Base-by-base conservation (phyloP, 192 early-diverging fungal species). In the Podila epigama region DNA sequence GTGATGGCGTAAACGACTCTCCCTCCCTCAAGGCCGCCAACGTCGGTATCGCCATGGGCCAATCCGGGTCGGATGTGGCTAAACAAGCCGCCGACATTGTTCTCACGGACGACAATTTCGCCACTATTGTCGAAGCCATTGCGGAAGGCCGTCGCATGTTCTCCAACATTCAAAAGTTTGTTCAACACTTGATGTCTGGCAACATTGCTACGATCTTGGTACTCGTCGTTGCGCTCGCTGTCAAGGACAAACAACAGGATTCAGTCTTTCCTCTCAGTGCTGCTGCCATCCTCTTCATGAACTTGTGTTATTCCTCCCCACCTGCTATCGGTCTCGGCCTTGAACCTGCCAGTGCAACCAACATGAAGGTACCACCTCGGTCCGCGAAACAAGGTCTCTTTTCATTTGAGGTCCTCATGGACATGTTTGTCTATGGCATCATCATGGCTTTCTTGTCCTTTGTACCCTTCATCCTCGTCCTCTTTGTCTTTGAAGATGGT, bases 81-180 rank as follows among this genome's bases (percentile, higher is more conserved):
- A 97, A 96, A 79, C 83, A 90, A 31, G 96, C 96, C 1, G 89
- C 90, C 44, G 94, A 97, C 82, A 96, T 98, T 81, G 92, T 97
- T 7, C 75, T 93, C 34, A 89, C 91, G 2, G 89, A 92, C 70
- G 92, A 93, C 68, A 92, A 90, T 77, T 91, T 93, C 85, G 88
- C 89, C 33, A 92, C 91, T 10, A 94, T 95, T 59, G 90, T 94
- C 48, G 80, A 79, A 2, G 92, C 93, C n/a, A 85, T 95, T 57
- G 81, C 83, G 58, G 92, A 94, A 66, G 93, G 93, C 35, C 92
- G 93, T 41, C 83, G 92, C 11, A 85, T 95, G 31, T 95, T 93
- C 61, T 81, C 63, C 70, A 95, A 95, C 78, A 90, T 92, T 60
- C 79, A 88, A 71, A 87, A 88, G 27, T 90, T 92, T 71, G 85